Percentiles rank a stretch among this genome's conserved stretches.
phyloP scores from a whole-genome alignment of 1,139 yeast species.

The Blastobotrys raffinosifermentans region DNA sequence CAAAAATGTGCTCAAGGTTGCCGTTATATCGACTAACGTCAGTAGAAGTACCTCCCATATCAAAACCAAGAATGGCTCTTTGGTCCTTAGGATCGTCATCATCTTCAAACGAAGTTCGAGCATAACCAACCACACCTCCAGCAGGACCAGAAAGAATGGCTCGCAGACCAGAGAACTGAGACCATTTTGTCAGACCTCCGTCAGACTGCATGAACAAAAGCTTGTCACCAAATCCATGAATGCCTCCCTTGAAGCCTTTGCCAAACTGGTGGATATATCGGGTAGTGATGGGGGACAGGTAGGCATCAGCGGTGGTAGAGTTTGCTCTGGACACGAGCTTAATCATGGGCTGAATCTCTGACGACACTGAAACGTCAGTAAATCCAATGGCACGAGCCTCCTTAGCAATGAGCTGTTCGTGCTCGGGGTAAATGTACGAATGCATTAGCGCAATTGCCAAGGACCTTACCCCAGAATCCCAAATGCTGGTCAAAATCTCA shows the following conservation, averaged over 20 bases:
- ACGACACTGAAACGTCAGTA: constrained; percentile 56
- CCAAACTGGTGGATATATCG: constrained; percentile 57
- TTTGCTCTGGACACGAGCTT: constrained; percentile 66
- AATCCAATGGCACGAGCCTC: constrained; percentile 59
- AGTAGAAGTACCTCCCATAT: constrained; percentile 59
- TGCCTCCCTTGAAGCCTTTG: constrained; percentile 51
- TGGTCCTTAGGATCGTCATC: constrained; percentile 19
- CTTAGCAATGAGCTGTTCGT: constrained; percentile 52
- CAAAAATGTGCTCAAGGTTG: constrained; percentile 46
- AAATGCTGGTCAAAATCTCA: constrained; percentile 38
- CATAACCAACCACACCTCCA: constrained; percentile 55
- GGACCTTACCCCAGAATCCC: constrained; percentile 53
- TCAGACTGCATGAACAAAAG: constrained; percentile 56
- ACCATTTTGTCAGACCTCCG: constrained; percentile 48
- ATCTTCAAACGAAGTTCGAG: constrained; percentile 42
- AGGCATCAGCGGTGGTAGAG: constrained; percentile 71
- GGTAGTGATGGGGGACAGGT: constrained; percentile 65
- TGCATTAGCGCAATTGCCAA: constrained; percentile 65
- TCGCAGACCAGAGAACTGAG: constrained; percentile 44
- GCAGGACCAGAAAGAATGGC: constrained; percentile 55
- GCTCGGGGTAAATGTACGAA: constrained; percentile 63
- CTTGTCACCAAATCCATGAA: constrained; percentile 38
- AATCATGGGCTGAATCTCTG: constrained; percentile 66
- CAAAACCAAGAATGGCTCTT: constrained; percentile 44
- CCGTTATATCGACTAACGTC: constrained; percentile 50